phyloP scores from a whole-genome alignment of 305 asterid species.

The Fraxinus ornus region DNA sequence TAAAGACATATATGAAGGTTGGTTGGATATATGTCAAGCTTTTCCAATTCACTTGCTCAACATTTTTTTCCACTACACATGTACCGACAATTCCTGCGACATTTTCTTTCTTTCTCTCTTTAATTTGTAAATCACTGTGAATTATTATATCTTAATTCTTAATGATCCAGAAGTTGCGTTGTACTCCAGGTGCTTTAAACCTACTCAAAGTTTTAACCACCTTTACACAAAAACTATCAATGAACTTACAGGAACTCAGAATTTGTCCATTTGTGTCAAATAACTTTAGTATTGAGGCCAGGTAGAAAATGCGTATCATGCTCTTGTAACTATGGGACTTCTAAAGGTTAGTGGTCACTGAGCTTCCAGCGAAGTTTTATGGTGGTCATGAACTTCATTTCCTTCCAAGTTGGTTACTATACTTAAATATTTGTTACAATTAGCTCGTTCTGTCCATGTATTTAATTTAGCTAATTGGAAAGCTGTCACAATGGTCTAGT shows the following conservation, averaged over 20 bases:
- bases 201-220: background rate
- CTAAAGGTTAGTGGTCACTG: background rate
- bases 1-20: constrained; percentile 88
- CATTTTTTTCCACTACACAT: background rate
- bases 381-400: background rate
- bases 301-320: background rate
- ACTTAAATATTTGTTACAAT: background rate
- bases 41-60: background rate
- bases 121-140: background rate
- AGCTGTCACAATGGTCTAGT: background rate
- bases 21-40: constrained; percentile 11
- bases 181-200: background rate
- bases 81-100: background rate
- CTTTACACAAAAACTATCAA: background rate
- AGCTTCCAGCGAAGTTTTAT: background rate
- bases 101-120: background rate
- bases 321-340: background rate
- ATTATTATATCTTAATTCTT: background rate
- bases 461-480: background rate
- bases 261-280: background rate
- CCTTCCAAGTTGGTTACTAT: background rate
- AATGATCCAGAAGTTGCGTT: background rate
- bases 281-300: background rate
- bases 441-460: background rate
- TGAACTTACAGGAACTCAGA: background rate